Base-by-base conservation (phyloP, 805 yeast genomes). In the Barnettozyma populi region DNA sequence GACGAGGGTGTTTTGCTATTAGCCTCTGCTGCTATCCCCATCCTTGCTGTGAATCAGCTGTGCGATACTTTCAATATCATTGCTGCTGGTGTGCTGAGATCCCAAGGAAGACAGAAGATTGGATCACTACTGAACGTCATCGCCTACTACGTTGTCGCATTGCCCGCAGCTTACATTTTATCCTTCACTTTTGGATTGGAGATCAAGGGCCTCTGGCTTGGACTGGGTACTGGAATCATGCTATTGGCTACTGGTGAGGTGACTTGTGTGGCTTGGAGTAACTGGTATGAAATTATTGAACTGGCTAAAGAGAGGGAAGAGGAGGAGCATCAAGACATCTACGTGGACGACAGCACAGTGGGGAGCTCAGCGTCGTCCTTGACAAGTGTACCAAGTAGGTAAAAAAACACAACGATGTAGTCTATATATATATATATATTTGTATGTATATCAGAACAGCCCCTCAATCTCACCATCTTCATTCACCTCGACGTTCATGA, bases 401-500 rank as follows among this genome's bases (percentile, higher is more conserved):
- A 24, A 16, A 23, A n/a, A 8, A 24, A 14, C 21, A 23, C 14
- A 36, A 13, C 9, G 21, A 16, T 7, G 16, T 16, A 34, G 36
- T 18, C 20, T n/a, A 23, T 35, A 10, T 35, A 35, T 4, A 35
- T 18, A 4, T 35, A 18, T 35, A 18, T 18, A 4, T 35, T 18
- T 14, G 14, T 20, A n/a, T 35, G 8, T 18, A 18, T n/a, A n/a
- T 39, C 73, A 90, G 65, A 90, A 90, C 65, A 90, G 75, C 27
- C 98, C 94, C 59, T 85, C 96, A 57, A 92, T 90, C 63, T 90
- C 90, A 49, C 98, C 99, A 29, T 88, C 86, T 16, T 74, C 78
- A 65, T 86, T 81, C 46, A 92, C 94, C 68, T 92, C 99, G 50
- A 92, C 97, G 63, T 90, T 87, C 96, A 92, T 88, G 74, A 86